phyloP scores from a whole-genome alignment of 371 early-diverging fungal genomes.

The Rhizopus delemar region DNA sequence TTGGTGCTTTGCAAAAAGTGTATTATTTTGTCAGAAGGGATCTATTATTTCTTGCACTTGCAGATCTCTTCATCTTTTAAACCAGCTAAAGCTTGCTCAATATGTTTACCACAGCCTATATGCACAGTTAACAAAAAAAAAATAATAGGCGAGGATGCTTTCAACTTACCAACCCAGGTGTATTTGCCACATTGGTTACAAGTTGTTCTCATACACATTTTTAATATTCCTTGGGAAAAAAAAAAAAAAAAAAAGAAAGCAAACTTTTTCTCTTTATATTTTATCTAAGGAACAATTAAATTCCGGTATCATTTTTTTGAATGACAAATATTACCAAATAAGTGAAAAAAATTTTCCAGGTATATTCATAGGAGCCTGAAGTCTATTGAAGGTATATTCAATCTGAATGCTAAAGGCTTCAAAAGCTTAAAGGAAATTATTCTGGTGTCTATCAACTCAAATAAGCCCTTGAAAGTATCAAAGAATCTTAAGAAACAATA shows the following conservation, averaged over 20 bases:
- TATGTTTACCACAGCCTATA: constrained; percentile 36
- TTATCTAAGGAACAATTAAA: not conserved
- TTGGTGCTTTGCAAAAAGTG: not conserved
- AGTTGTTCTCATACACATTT: constrained; percentile 33
- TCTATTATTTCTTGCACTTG: constrained; percentile 29
- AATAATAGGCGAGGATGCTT: no score
- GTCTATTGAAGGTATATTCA: no score
- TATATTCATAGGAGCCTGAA: no score
- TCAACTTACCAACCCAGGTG: constrained; percentile 35
- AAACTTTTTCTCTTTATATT: not conserved
- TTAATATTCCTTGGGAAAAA: not conserved
- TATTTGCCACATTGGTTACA: constrained; percentile 30
- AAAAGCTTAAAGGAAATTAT: no score
- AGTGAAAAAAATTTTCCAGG: no score
- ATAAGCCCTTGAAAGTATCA: no score
- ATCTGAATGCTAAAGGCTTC: no score
- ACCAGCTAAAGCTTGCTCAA: constrained; percentile 37
- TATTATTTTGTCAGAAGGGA: not conserved
- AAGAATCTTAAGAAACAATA: no score
- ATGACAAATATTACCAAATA: no score
- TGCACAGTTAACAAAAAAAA: not conserved
- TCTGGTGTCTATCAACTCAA: no score
- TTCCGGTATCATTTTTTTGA: not conserved
- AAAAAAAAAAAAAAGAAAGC: not conserved
- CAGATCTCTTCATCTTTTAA: constrained; percentile 37